Evolutionary conservation across 129 eudicot genomes (phyloP).

Genomic region (Scalesia atractyloides): DNA sequence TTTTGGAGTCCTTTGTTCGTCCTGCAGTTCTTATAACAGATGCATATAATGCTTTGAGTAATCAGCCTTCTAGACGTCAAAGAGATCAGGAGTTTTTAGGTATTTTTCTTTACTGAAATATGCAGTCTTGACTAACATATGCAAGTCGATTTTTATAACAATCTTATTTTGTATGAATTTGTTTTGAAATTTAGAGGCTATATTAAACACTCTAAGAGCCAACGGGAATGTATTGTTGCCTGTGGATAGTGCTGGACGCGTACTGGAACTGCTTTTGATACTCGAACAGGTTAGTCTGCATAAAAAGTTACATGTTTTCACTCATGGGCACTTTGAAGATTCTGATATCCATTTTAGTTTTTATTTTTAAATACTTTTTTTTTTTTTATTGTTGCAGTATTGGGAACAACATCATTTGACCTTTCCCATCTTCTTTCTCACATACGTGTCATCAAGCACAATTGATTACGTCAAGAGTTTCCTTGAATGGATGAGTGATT

Average conservation of each 20-base stretch:
- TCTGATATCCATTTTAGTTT: background rate
- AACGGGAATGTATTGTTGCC: conserved; percentile 88
- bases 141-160: conserved; percentile 6
- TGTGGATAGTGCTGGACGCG: conserved; percentile 94
- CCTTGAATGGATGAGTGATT: conserved; percentile 98
- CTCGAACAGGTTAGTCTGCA: conserved; percentile 77
- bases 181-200: conserved; percentile 48
- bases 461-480: conserved; percentile 92
- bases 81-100: conserved; percentile 96
- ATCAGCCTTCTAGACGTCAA: conserved; percentile 95
- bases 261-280: conserved; percentile 78
- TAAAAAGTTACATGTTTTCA: background rate
- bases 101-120: conserved; percentile 19
- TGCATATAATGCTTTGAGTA: conserved; percentile 90
- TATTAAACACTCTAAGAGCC: conserved; percentile 62
- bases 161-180: conserved; percentile 5
- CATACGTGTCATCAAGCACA: conserved; percentile 89
- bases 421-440: conserved; percentile 88
- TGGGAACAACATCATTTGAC: conserved; percentile 91
- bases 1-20: conserved; percentile 86
- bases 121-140: conserved; percentile 2
- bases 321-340: background rate
- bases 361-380: background rate
- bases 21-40: conserved; percentile 97
- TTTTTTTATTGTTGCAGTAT: conserved; percentile 53